phyloP scores from a whole-genome alignment of 169 alveolate species.

The Neospora caninum region DNA sequence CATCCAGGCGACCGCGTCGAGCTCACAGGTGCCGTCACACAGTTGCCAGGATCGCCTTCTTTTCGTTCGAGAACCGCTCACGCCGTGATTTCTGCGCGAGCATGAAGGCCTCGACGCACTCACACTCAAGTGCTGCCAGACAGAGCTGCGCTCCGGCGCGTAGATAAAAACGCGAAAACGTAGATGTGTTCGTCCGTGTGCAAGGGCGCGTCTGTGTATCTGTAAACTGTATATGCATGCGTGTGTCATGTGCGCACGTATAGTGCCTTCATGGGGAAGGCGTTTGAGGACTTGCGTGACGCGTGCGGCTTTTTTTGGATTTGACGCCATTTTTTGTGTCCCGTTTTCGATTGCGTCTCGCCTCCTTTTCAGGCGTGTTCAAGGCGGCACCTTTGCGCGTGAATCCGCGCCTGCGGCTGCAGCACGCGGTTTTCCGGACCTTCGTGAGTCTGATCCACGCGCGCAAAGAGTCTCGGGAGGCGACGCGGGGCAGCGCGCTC shows the following conservation, averaged over 20 bases:
- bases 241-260: not conserved
- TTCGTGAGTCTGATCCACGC: slow-evolving; percentile 44
- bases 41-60: too few species aligned
- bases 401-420: slow-evolving; percentile 63
- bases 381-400: slow-evolving; percentile 57
- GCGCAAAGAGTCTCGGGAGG: not conserved
- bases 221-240: not conserved
- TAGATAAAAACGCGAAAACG: too few species aligned
- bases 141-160: too few species aligned
- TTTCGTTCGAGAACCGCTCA: too few species aligned
- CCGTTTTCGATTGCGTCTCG: not conserved
- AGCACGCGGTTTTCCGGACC: slow-evolving; percentile 59
- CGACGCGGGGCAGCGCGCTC: not conserved
- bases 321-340: not conserved
- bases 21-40: slow-evolving; percentile 88
- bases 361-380: slow-evolving; percentile 26
- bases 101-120: too few species aligned
- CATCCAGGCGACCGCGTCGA: slow-evolving; percentile 98
- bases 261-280: not conserved
- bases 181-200: too few species aligned
- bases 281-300: not conserved
- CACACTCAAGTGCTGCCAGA: too few species aligned
- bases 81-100: too few species aligned
- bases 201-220: not conserved
- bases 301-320: not conserved